Conservation (phyloP, 306 rosid species). For the Vigna nakashimae region DNA sequence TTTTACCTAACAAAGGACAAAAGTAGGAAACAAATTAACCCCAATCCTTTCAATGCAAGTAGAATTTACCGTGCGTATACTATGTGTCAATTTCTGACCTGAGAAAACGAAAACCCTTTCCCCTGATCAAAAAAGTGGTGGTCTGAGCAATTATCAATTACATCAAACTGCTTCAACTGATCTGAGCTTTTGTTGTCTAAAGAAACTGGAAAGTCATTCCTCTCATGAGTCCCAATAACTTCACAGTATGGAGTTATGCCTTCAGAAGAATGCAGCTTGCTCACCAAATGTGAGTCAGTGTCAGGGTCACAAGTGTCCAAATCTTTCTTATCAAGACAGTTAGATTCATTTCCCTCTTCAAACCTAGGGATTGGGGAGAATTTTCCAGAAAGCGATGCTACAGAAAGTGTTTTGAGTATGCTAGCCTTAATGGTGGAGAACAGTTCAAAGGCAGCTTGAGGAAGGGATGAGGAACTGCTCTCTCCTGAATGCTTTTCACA, state of each 20-base stretch:
- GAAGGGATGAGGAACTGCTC: slow-evolving; percentile 64
- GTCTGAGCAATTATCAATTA: slow-evolving; percentile 71
- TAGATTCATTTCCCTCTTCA: slow-evolving; percentile 60
- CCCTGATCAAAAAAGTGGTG: slow-evolving; percentile 72
- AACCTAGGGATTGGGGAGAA: slow-evolving; percentile 54
- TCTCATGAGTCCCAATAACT: slow-evolving; percentile 37
- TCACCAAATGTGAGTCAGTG: slow-evolving; percentile 47
- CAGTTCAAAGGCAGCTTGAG: slow-evolving; percentile 77
- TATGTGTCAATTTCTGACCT: slow-evolving; percentile 63
- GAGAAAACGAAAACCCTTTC: slow-evolving; percentile 63
- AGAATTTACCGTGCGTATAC: not conserved
- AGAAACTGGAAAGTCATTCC: slow-evolving; percentile 47
- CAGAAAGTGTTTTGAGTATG: slow-evolving; percentile 65
- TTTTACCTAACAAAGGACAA: slow-evolving; percentile 56
- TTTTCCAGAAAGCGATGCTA: slow-evolving; percentile 54
- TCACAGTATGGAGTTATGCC: slow-evolving; percentile 48
- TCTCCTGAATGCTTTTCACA: slow-evolving; percentile 58
- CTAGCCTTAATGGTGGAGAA: slow-evolving; percentile 65
- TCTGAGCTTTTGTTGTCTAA: slow-evolving; percentile 45
- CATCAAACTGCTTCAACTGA: slow-evolving; percentile 73
- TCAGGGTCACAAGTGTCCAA: slow-evolving; percentile 53
- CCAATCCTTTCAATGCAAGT: slow-evolving; percentile 6
- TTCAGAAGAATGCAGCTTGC: slow-evolving; percentile 46
- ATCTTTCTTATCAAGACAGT: slow-evolving; percentile 51
- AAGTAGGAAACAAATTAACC: slow-evolving; percentile 37